Conservation (phyloP, 108 stramenopile genomes). For the Cyclotella atomus region DNA sequence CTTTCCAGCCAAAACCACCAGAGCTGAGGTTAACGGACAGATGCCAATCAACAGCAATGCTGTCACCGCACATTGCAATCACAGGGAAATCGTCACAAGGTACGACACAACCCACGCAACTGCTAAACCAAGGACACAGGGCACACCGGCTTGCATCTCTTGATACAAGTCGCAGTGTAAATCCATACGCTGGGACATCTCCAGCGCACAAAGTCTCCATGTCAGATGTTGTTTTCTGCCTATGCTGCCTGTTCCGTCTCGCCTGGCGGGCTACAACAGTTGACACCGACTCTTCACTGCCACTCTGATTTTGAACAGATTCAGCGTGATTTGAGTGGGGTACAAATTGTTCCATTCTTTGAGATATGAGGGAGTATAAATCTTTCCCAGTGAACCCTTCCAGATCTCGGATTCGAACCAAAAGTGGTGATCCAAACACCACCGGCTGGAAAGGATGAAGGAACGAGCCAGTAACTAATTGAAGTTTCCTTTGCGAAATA, state of each 20-base stretch:
- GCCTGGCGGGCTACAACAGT: constrained; percentile 11
- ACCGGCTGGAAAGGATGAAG: constrained; percentile 78
- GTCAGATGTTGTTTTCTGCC: constrained; percentile 63
- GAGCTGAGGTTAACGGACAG: constrained; percentile 81
- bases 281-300: constrained; percentile 8
- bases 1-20: constrained; percentile 74
- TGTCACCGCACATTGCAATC: constrained; percentile 85
- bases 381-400: constrained; percentile 75
- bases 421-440: constrained; percentile 82
- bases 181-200: constrained; percentile 80
- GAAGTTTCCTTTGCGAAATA: constrained; percentile 75
- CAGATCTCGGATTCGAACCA: constrained; percentile 74
- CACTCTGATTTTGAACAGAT: not conserved
- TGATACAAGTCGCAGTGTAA: constrained; percentile 76
- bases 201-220: constrained; percentile 80
- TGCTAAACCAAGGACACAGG: constrained; percentile 84
- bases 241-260: constrained; percentile 50
- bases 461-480: constrained; percentile 60
- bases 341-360: constrained; percentile 65
- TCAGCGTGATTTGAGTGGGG: constrained; percentile 55
- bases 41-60: constrained; percentile 89
- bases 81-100: constrained; percentile 79
- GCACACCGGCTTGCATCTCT: constrained; percentile 83
- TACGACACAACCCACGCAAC: constrained; percentile 87
- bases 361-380: constrained; percentile 77